phyloP scores from a whole-genome alignment of 805 yeast genomes.

The Candida fluviatilis region DNA sequence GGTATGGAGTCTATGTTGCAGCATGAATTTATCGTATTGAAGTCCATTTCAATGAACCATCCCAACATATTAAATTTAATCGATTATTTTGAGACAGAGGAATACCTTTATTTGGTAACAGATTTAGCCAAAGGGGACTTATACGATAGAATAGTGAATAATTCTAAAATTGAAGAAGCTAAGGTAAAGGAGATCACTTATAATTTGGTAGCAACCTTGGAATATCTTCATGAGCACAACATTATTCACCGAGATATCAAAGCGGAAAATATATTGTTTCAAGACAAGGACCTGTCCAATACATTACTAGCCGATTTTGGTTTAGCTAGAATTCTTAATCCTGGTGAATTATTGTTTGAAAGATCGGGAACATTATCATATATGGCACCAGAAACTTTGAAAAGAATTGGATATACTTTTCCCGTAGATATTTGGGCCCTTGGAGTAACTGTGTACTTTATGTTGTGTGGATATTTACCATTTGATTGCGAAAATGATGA shows the following conservation, averaged over 20 bases:
- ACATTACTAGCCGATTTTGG: constrained; percentile 63
- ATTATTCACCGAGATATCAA: constrained; percentile 71
- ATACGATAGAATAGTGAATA: constrained; percentile 50
- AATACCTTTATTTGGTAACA: constrained; percentile 53
- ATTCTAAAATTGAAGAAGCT: constrained; percentile 40
- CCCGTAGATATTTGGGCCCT: constrained; percentile 74
- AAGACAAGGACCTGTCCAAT: constrained; percentile 29
- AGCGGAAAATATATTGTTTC: constrained; percentile 64
- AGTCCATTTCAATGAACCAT: constrained; percentile 46
- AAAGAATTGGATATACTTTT: constrained; percentile 49
- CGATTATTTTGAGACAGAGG: constrained; percentile 67
- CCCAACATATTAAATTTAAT: constrained; percentile 56
- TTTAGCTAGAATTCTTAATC: constrained; percentile 46
- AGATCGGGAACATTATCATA: constrained; percentile 70
- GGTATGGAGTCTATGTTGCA: constrained; percentile 52
- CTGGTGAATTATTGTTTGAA: constrained; percentile 33
- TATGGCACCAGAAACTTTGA: constrained; percentile 67
- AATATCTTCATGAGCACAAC: constrained; percentile 53
- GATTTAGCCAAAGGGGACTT: constrained; percentile 67
- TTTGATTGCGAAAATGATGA: constrained; percentile 69
- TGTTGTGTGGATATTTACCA: constrained; percentile 72
- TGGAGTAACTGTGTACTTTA: constrained; percentile 67
- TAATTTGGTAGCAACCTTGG: constrained; percentile 51
- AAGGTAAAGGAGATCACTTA: constrained; percentile 49
- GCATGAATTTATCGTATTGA: constrained; percentile 57